Evolutionary conservation across 352 stramenopile species (phyloP).

Genomic region (Aphanomyces stellatus): DNA sequence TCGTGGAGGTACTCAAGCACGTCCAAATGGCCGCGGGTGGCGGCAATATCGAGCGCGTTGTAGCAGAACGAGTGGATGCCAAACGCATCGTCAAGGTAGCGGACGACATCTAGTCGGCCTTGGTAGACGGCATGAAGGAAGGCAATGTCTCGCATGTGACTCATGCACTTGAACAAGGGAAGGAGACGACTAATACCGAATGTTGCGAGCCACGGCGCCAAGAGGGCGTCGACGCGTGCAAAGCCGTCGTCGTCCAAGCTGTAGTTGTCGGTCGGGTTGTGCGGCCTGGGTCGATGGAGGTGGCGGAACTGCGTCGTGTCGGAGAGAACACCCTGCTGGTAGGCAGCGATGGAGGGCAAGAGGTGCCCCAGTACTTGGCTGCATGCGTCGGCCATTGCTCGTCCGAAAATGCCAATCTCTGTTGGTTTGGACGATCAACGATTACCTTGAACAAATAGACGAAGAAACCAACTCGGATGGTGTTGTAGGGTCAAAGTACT

Average conservation of each 20-base stretch:
- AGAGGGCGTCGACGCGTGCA: neutral
- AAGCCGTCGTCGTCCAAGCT: neutral
- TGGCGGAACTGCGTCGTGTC: neutral
- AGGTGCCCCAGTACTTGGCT: too few species aligned
- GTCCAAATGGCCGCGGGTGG: neutral
- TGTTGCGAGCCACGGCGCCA: neutral
- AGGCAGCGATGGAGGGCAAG: neutral
- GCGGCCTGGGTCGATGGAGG: neutral
- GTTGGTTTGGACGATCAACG: too few species aligned
- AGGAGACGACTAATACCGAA: neutral
- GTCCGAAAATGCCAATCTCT: too few species aligned
- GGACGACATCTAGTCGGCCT: neutral
- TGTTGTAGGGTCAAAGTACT: too few species aligned
- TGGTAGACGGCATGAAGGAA: neutral
- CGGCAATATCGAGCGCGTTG: neutral
- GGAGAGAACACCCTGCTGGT: neutral
- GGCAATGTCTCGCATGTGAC: neutral
- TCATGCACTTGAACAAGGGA: neutral
- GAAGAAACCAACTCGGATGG: too few species aligned
- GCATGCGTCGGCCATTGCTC: too few species aligned
- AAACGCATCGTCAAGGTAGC: neutral
- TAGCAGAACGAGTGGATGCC: neutral
- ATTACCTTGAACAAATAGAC: too few species aligned
- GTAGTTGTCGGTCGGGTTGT: neutral
- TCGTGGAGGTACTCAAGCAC: neutral